Evolutionary conservation across 208 protist species (phyloP).

Genomic region (Kentomonas sorsogonicus): DNA sequence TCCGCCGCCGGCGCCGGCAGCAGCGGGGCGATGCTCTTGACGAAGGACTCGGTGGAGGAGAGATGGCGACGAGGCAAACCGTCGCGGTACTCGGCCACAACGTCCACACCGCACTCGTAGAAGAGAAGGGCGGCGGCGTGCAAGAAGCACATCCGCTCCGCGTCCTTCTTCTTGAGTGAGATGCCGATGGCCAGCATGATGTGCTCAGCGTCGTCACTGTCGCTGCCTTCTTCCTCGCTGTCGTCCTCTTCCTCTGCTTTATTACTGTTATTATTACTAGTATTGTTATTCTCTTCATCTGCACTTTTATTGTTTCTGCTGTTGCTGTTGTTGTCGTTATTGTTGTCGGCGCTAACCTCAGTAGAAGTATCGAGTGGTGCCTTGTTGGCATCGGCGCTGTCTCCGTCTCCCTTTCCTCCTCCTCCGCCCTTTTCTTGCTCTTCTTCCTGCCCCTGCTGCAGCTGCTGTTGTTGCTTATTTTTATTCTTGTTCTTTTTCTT

Average conservation of each 20-base stretch:
- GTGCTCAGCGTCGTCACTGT: no score
- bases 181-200: conserved; percentile 61
- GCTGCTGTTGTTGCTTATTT: no score
- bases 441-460: no score
- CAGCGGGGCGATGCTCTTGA: conserved; percentile 12
- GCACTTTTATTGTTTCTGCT: background rate
- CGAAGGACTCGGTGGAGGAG: conserved; percentile 14
- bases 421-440: no score
- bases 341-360: background rate
- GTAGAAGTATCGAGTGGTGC: background rate
- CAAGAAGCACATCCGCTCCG: conserved; percentile 68
- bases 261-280: conserved; percentile 4
- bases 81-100: conserved; percentile 31
- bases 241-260: no score
- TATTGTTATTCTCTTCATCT: conserved; percentile 6
- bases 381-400: background rate
- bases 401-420: no score
- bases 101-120: conserved; percentile 40
- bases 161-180: conserved; percentile 78
- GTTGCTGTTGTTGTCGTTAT: background rate
- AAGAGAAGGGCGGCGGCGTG: conserved; percentile 66
- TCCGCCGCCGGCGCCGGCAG: no score
- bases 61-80: conserved; percentile 35
- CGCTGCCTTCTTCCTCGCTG: no score
- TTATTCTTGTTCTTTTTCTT: no score